Base-by-base conservation (phyloP, 1,284 basidiomycete genomes). In the Leccinum insigne region DNA sequence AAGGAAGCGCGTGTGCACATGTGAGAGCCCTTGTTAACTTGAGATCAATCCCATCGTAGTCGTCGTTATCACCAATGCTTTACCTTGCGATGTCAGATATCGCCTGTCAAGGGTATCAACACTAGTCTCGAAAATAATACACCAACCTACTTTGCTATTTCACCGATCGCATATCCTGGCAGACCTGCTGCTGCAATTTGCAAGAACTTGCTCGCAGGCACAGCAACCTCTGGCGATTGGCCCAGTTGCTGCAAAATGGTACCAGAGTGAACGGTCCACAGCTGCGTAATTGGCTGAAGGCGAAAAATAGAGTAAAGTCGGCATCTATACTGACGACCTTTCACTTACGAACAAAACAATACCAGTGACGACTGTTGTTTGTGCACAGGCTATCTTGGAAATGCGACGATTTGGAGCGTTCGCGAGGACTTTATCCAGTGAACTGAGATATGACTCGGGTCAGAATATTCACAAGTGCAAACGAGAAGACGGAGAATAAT, bases 31-130 rank as follows among this genome's bases (percentile, higher is more conserved):
- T 62, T 44, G 26, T 18, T 11, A 11, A 23, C 13, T 16, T n/a
- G 38, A 32, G 9, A n/a, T 54, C 3, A 42, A 16, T 6, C 58
- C 32, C 62, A 32, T 26, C 10, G 42, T 10, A 40, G 2, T 21
- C 49, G 2, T 21, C 49, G 49, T 54, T 23, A 8, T 5, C 29
- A 16, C 44, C 11, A 11, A 35, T 54, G 2, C 44, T 54, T 64
- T 60, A 74, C 73, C 73, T 68, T 74, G 69, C n/a, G 69, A 73
- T 2, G 72, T 68, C 9, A 73, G 49, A 65, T 73, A 73, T 61
- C 72, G 69, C 60, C 71, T 72, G 40, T 35, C 11, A 40, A 3
- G 3, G 5, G 18, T 7, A 61, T 72, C 52, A 75, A 64, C 21
- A 49, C 14, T 21, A 1, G 29, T 52, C 16, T 35, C 42, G 7